Evolutionary conservation across 306 rosid genomes (phyloP), one percentile per base, ranked within the genome.

Genomic region (Canavalia ensiformis): DNA sequence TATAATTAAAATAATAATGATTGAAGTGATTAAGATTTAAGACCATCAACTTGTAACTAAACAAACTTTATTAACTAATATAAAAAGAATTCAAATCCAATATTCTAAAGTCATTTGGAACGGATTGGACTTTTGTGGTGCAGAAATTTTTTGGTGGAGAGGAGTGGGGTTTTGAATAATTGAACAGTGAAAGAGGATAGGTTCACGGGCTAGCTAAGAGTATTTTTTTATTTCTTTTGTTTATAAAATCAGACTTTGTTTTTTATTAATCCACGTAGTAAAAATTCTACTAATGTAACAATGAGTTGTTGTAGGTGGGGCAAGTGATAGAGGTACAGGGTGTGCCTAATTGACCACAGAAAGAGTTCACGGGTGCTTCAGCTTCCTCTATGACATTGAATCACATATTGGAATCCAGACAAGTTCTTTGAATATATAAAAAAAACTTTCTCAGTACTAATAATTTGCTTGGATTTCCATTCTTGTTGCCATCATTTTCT

Each of bases 281-380:
- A 75, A 80, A 29, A 65, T 55, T 49, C 3, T 59, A 63, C 49
- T 76, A 71, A 35, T 78, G 42, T 56, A 58, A 57, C 37, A 10
- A 56, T 66, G 80, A 79, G 78, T 74, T 58, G 74, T 68, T 74
- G 44, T 63, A 72, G 80, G 83, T 83, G 81, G 83, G 84, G 55
- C 74, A 68, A 67, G 76, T 57, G 71, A 68, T 68, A 64, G 83
- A 77, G 68, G 13, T 35, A 59, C 44, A 29, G 82, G 67, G 31
- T 73, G 73, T 67, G 54, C 46, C 64, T 35, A 42, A 76, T 76
- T 85, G 86, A 74, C 84, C 90, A 67, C 81, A 70, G 25, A 68
- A 52, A 78, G 62, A 33, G 85, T 68, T 88, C 90, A 86, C 90
- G 88, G 90, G 90, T 13, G 12, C 68, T 75, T 68, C 75, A 69